Conservation (phyloP, 176 grass and related monocot species). For the Leersia perrieri region DNA sequence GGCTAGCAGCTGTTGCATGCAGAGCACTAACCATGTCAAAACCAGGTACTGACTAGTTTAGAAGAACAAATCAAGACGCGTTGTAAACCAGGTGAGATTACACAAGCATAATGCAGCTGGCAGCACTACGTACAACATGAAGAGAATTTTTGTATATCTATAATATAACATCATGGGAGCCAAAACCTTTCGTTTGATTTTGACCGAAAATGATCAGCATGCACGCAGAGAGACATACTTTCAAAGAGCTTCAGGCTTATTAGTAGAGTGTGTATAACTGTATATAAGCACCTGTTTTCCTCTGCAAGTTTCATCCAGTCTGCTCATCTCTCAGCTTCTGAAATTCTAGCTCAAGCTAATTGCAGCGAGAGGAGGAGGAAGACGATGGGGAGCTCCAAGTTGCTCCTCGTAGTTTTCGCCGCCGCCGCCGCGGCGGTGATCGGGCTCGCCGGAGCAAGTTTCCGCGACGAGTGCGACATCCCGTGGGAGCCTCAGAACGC, state of each 20-base stretch:
- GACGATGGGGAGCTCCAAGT: constrained; percentile 6
- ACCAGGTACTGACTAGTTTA: neutral
- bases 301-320: neutral
- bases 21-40: constrained; percentile 29
- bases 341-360: neutral
- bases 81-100: neutral
- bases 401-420: neutral
- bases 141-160: neutral
- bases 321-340: neutral
- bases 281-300: constrained; percentile 20
- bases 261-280: constrained; percentile 28
- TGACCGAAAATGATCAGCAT: neutral
- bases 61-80: neutral
- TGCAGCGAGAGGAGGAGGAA: neutral
- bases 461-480: constrained; percentile 42
- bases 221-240: neutral
- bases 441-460: constrained; percentile 29
- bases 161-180: neutral
- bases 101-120: constrained; percentile 24
- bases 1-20: neutral
- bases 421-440: neutral
- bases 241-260: neutral
- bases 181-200: constrained; percentile 6
- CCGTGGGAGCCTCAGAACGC: constrained; percentile 47
- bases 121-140: neutral